Evolutionary conservation across 345 rosid species (phyloP), one percentile per base, ranked within the genome.

Genomic region (Moricandia arvensis): DNA sequence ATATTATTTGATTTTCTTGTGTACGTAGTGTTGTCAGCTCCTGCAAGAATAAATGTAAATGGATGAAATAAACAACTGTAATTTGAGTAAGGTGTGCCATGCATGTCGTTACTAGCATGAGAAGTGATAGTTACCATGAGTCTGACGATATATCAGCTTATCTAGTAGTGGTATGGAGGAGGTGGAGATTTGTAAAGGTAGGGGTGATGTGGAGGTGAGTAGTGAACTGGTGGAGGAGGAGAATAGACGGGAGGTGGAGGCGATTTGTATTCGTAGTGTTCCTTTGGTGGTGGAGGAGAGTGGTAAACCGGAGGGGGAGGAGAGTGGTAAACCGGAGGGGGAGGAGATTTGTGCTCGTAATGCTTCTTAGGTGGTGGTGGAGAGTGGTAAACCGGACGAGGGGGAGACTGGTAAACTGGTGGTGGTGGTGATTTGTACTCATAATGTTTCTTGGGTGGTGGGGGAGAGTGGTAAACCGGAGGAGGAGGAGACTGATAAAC

Each of bases 181-280:
- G 76, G 76, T 0, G 76, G 76, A 2, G 76, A 73, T 0, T 73
- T 9, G 64, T 73, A 63, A 0, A 63, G 55, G 55, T 49, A 49
- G 55, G 55, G 55, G 18, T 49, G 55, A 24, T 49, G 55, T 15
- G 76, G 75, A 1, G 75, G 75, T 0, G 74, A 26, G 11, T 58
- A 70, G 4, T 71, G 30, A 43, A 13, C 11, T 4, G 72, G 72
- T n/a, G 72, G 72, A 0, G 71, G 73, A 10, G 73, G 73, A 7
- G 73, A 68, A 13, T 53, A 34, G 51, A 33, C 21, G 55, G 55
- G 55, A 49, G 55, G 55, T 15, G 55, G 55, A 16, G 55, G 55
- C 24, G 55, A 49, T 49, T 49, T 49, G 55, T 49, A 49, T 49
- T 49, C 55, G 55, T 49, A 49, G 24, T 49, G 21, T 16, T 49